phyloP scores from a whole-genome alignment of 176 grass and related monocot genomes.

The Rhipidocladum racemiflorum region DNA sequence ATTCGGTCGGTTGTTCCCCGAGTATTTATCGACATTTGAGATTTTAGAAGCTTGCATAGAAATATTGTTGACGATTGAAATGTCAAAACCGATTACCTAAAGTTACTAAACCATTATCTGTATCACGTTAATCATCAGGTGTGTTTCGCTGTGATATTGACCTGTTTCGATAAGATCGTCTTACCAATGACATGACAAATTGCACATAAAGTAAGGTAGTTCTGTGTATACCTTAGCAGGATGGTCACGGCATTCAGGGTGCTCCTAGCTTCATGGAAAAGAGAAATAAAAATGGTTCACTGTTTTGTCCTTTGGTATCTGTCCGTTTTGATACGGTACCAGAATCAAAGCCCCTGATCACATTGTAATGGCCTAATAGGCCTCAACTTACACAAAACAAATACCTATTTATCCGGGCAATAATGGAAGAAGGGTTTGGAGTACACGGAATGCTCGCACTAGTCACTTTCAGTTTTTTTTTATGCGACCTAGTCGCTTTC shows the following conservation, averaged over 20 bases:
- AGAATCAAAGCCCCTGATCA: background rate
- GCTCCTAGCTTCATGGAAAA: background rate
- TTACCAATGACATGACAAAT: background rate
- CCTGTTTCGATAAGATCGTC: background rate
- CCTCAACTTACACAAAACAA: background rate
- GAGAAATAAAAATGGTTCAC: background rate
- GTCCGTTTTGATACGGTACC: background rate
- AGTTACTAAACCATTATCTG: background rate
- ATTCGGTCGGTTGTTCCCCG: background rate
- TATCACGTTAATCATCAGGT: conserved; percentile 4
- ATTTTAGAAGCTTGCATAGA: background rate
- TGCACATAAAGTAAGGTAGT: background rate
- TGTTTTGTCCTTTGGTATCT: background rate
- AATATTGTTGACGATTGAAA: background rate
- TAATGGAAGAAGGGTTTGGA: background rate
- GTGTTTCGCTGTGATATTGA: background rate
- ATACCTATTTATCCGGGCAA: background rate
- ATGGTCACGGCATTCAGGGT: conserved; percentile 3
- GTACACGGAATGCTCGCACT: background rate
- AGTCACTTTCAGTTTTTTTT: background rate
- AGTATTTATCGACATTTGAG: background rate
- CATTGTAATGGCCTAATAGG: background rate
- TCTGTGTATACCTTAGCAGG: background rate
- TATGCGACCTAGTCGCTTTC: background rate
- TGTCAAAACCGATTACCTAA: background rate